Percentiles rank a stretch among this genome's conserved stretches.
Conservation (phyloP, 345 rosid species). For the Dovyalis caffra region DNA sequence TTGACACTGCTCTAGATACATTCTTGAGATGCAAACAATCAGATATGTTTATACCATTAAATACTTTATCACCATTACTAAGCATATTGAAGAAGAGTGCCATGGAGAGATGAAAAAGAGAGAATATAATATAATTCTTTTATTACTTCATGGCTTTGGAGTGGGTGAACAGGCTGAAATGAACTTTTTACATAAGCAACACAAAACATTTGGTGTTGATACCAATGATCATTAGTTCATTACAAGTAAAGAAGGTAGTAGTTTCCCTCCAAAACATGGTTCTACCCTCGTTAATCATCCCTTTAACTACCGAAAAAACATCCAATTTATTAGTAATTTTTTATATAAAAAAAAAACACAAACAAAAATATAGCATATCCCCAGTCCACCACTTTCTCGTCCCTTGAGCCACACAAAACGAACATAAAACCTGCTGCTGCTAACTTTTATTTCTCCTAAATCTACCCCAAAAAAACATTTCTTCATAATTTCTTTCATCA, state of each 20-base stretch:
- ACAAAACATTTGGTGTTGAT: neutral
- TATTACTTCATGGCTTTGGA: neutral
- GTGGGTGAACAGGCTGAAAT: neutral
- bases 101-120: neutral
- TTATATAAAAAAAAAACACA: neutral
- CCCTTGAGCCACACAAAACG: conserved; percentile 25
- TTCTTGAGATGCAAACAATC: no score
- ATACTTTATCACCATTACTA: no score
- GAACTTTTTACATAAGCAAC: neutral
- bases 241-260: neutral
- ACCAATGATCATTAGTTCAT: neutral
- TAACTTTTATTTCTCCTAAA: conserved; percentile 9
- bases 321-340: neutral
- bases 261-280: neutral
- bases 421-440: conserved; percentile 18
- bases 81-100: neutral
- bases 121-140: neutral
- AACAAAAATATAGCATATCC: neutral
- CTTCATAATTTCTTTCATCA: neutral
- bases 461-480: neutral
- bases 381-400: neutral
- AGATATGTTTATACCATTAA: no score
- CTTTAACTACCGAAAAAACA: neutral
- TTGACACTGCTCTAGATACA: no score
- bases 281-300: neutral